These are phyloP conservation scores for Penicillium herquei DNA, from an alignment of 495 filamentous ascomycete species.

Conservation along the genomic window DNA sequence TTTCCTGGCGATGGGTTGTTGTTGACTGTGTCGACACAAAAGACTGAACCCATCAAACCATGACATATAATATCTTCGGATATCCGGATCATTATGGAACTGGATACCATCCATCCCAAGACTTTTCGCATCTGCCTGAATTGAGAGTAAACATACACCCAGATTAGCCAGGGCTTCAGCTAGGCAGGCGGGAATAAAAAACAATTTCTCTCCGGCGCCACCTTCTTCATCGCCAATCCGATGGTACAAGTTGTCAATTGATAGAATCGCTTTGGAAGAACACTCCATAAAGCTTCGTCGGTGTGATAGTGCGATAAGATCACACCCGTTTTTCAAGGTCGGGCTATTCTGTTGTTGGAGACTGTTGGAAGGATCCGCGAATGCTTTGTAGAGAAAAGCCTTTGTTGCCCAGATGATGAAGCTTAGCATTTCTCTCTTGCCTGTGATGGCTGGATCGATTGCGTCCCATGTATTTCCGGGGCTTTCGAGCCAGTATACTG, in stretches of 20 bases:
- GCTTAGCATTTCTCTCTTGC: constrained; percentile 17
- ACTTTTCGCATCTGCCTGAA: constrained; percentile 11
- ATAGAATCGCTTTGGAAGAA: constrained; percentile 10
- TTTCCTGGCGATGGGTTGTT: constrained; percentile 10
- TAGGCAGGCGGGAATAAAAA: constrained; percentile 10
- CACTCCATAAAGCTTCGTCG: constrained; percentile 17
- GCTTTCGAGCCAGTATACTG: constrained; percentile 10
- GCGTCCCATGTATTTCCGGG: constrained; percentile 17
- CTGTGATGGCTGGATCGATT: constrained; percentile 3
- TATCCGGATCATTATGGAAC: constrained; percentile 3
- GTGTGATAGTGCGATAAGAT: constrained; percentile 15
- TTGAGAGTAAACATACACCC: constrained; percentile 17
- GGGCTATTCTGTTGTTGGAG: constrained; percentile 9
- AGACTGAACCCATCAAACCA: constrained; percentile 14
- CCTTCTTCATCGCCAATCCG: constrained; percentile 7
- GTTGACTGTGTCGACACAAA: constrained; percentile 10
- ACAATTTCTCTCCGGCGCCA: constrained; percentile 6
- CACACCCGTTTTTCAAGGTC: constrained; percentile 1
- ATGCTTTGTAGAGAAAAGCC: constrained; percentile 15
- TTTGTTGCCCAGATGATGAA: constrained; percentile 10
- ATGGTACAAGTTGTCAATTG: constrained; percentile 12
- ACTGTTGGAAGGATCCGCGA: constrained; percentile 19
- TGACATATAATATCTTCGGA: constrained; percentile 2
- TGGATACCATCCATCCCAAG: constrained; percentile 11
- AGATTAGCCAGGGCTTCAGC: constrained; percentile 14